Evolutionary conservation across 2,329 filamentous ascomycete genomes (phyloP).

Genomic region (Phaeoacremonium minimum): DNA sequence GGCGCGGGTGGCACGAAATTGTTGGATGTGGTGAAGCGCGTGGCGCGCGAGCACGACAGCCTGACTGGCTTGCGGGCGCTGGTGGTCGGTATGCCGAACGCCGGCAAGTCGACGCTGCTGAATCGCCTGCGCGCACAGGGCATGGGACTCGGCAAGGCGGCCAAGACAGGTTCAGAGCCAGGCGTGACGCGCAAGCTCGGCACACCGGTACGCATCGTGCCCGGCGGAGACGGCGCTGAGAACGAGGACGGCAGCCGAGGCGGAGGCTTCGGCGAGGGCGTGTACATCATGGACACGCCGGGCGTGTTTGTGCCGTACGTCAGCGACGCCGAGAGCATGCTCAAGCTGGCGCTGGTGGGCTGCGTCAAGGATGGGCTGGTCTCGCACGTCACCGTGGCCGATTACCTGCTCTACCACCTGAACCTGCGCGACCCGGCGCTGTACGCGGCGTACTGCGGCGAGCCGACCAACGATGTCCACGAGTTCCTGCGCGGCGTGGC

Average conservation of each 20-base stretch:
- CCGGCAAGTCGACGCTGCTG: constrained; percentile 92
- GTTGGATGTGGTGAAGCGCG: constrained; percentile 43
- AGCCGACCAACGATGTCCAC: constrained; percentile 80
- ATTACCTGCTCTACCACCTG: constrained; percentile 84
- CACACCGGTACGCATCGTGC: constrained; percentile 72
- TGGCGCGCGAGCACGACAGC: constrained; percentile 46
- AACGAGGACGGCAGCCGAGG: constrained; percentile 16
- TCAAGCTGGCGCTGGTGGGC: constrained; percentile 89
- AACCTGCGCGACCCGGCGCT: constrained; percentile 61
- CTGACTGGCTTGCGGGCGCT: constrained; percentile 82
- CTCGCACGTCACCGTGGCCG: constrained; percentile 70
- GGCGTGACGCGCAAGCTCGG: constrained; percentile 85
- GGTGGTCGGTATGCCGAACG: constrained; percentile 96
- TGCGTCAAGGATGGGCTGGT: constrained; percentile 89
- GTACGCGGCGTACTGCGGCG: constrained; percentile 55
- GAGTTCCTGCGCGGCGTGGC: constrained; percentile 70
- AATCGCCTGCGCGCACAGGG: constrained; percentile 75
- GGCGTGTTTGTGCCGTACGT: constrained; percentile 96
- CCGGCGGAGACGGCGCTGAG: constrained; percentile 31
- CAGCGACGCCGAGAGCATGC: constrained; percentile 78
- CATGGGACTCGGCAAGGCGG: constrained; percentile 59
- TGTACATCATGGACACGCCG: constrained; percentile 88
- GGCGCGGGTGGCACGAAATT: constrained; percentile 28
- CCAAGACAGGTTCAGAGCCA: constrained; percentile 79
- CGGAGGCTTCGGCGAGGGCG: constrained; percentile 46